phyloP scores from a whole-genome alignment of 2,329 filamentous ascomycete genomes.

The Pseudogymnoascus sp. region DNA sequence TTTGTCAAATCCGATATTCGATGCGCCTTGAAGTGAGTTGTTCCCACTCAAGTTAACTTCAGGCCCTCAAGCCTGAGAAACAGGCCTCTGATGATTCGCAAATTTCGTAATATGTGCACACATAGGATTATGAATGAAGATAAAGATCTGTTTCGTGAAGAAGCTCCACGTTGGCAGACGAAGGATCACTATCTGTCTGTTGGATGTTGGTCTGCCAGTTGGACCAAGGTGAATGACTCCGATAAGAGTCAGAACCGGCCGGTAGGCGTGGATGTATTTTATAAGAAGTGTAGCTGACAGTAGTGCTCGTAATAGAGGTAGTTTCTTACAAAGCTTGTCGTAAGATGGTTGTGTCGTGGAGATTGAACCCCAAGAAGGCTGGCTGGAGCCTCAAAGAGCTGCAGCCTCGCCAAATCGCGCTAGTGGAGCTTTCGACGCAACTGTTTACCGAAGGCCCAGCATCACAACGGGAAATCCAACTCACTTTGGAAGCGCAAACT shows the following conservation, averaged over 20 bases:
- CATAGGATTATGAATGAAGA: neutral
- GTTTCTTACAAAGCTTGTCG: neutral
- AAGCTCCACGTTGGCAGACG: neutral
- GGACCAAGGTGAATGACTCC: neutral
- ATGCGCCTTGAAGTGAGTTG: neutral
- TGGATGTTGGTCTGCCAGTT: neutral
- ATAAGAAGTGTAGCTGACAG: neutral
- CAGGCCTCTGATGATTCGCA: neutral
- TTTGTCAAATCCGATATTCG: neutral
- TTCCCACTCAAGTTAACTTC: neutral
- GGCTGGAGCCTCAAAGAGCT: neutral
- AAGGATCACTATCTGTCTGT: neutral
- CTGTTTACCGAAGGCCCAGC: conserved; percentile 3
- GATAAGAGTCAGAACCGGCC: neutral
- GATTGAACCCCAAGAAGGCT: neutral
- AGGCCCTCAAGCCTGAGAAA: neutral
- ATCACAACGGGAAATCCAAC: neutral
- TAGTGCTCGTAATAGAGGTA: neutral
- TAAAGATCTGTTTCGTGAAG: neutral
- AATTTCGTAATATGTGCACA: neutral
- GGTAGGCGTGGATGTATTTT: neutral
- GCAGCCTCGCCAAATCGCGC: conserved; percentile 8
- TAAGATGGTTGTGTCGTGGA: neutral
- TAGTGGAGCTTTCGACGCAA: conserved; percentile 8
- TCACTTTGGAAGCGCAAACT: neutral